Conservation (phyloP, 2,329 filamentous ascomycete genomes). For the Esteya vermicola region DNA sequence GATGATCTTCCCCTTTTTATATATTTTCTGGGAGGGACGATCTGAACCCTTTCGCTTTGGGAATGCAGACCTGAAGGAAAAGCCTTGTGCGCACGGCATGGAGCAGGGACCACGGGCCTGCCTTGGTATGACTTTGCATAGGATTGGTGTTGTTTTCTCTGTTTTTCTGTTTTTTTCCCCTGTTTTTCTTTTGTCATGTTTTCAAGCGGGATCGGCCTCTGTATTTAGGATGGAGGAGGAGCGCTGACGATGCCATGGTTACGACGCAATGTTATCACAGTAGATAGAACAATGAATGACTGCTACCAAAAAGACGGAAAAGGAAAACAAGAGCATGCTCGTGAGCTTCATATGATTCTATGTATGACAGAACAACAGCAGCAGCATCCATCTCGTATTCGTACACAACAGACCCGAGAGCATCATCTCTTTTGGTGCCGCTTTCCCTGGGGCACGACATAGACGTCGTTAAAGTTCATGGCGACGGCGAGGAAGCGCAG, state of each 20-base stretch:
- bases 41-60: too few relatives aligned
- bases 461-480: conserved; percentile 99
- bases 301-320: background rate
- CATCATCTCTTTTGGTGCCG: conserved; percentile 5
- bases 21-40: too few relatives aligned
- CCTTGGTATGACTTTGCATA: conserved; percentile 1
- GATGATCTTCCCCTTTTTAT: background rate
- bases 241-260: background rate
- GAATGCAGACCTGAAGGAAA: conserved; percentile 1
- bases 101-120: too few relatives aligned
- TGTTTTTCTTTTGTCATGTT: too few relatives aligned
- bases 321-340: background rate
- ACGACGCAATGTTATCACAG: background rate
- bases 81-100: too few relatives aligned
- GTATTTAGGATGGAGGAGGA: background rate
- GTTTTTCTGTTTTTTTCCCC: too few relatives aligned
- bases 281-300: background rate
- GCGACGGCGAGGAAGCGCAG: conserved; percentile 91
- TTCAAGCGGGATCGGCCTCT: too few relatives aligned
- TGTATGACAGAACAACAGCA: too few relatives aligned
- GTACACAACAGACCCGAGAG: too few relatives aligned
- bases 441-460: conserved; percentile 32
- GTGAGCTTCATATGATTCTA: too few relatives aligned
- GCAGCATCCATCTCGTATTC: background rate
- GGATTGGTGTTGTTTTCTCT: background rate